Evolutionary conservation across 257 asterid species (phyloP).

Genomic region (Mentha longifolia): DNA sequence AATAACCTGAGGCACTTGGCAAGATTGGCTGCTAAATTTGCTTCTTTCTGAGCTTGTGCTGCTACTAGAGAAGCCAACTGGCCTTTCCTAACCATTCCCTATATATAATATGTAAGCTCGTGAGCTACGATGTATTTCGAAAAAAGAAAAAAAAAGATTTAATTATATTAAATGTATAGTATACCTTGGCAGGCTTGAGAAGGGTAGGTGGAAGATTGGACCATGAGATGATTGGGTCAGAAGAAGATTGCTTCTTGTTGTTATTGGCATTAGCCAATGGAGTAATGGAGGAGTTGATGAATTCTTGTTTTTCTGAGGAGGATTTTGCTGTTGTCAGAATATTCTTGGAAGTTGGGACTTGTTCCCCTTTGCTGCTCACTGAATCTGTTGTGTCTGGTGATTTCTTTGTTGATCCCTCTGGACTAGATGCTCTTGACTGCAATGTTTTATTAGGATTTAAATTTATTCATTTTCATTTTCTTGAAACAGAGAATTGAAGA

Average conservation of each 20-base stretch:
- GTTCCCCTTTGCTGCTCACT: slow-evolving; percentile 29
- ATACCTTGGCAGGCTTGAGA: slow-evolving; percentile 75
- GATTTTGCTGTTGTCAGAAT: slow-evolving; percentile 39
- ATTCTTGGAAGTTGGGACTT: slow-evolving; percentile 34
- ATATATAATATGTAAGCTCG: neutral
- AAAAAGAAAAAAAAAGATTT: neutral
- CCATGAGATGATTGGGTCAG: slow-evolving; percentile 59
- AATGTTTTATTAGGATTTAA: neutral
- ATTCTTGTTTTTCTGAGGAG: slow-evolving; percentile 57
- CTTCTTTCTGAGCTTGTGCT: slow-evolving; percentile 86
- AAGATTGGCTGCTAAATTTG: slow-evolving; percentile 68
- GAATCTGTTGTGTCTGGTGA: slow-evolving; percentile 39
- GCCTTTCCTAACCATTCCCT: slow-evolving; percentile 76
- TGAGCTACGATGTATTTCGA: neutral
- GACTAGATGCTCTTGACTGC: slow-evolving; percentile 60
- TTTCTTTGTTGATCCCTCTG: slow-evolving; percentile 45
- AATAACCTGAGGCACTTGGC: slow-evolving; percentile 74
- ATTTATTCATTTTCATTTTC: no score
- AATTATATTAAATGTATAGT: no score
- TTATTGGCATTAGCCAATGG: slow-evolving; percentile 29
- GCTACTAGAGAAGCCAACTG: slow-evolving; percentile 73
- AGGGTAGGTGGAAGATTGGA: slow-evolving; percentile 69
- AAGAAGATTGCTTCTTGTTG: slow-evolving; percentile 52
- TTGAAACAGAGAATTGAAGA: no score
- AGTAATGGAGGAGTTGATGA: slow-evolving; percentile 32